Percentiles rank a stretch among this genome's conserved stretches.
phyloP scores from a whole-genome alignment of 305 asterid genomes.

The Rubia balearica region DNA sequence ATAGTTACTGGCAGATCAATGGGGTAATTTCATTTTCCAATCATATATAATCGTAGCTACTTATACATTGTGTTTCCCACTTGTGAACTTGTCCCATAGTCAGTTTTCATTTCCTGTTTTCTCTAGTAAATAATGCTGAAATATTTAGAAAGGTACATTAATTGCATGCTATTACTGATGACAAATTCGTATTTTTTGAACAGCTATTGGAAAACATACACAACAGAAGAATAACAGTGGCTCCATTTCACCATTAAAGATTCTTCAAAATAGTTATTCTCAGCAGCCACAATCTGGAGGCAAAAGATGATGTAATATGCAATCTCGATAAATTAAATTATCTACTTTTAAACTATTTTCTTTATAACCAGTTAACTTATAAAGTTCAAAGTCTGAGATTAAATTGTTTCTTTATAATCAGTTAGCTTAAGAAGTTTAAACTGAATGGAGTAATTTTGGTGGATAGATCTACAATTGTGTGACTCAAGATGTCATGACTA shows the following conservation, averaged over 20 bases:
- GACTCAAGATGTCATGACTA: conserved; percentile 94
- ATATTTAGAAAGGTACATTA: conserved; percentile 71
- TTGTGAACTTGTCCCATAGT: no score
- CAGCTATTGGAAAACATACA: conserved; percentile 58
- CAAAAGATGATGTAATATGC: conserved; percentile 51
- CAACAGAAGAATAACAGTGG: conserved; percentile 34
- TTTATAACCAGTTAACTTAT: no score
- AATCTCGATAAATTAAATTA: neutral
- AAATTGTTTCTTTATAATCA: no score
- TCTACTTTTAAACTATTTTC: no score
- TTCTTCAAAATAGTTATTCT: conserved; percentile 61
- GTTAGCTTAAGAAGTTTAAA: neutral
- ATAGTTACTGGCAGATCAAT: no score
- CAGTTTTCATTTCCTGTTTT: neutral
- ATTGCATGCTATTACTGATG: conserved; percentile 13
- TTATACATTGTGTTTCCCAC: no score
- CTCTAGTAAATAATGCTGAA: conserved; percentile 61
- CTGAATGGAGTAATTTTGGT: conserved; percentile 86
- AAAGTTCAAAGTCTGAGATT: no score
- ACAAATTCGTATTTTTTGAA: conserved; percentile 10
- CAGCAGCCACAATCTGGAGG: conserved; percentile 44
- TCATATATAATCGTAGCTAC: no score
- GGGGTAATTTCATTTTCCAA: no score
- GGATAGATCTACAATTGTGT: conserved; percentile 98
- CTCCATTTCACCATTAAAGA: conserved; percentile 44